phyloP scores from a whole-genome alignment of 2,329 filamentous ascomycete genomes.

The Monilinia fructicola region DNA sequence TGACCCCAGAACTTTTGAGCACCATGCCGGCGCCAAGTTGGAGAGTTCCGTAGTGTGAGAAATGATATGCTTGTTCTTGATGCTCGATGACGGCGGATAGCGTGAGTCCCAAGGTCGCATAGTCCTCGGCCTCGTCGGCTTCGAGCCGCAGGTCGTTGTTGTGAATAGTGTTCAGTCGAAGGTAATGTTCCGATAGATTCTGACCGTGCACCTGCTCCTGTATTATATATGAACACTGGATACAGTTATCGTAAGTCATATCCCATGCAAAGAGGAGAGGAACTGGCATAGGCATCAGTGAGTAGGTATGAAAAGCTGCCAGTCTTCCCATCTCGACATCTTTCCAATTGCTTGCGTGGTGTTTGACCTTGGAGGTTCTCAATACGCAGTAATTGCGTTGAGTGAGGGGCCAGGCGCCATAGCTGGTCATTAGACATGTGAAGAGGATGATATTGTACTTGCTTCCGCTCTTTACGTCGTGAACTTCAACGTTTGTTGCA shows the following conservation, averaged over 20 bases:
- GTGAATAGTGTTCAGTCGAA: neutral
- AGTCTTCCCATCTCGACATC: neutral
- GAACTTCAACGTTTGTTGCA: neutral
- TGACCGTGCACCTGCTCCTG: neutral
- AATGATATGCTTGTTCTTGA: neutral
- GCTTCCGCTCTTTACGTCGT: neutral
- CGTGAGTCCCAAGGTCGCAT: neutral
- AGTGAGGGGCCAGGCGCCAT: rapidly evolving
- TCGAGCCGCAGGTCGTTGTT: neutral
- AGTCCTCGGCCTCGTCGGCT: neutral
- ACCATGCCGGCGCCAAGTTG: neutral
- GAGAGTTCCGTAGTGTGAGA: neutral
- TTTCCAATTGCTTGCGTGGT: too few relatives aligned
- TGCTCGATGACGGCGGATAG: neutral
- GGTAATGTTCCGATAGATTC: neutral
- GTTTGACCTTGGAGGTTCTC: neutral
- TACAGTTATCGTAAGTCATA: neutral
- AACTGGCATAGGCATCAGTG: neutral
- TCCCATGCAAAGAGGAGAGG: neutral
- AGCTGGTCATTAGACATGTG: neutral
- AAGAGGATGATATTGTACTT: neutral
- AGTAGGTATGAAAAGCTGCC: neutral
- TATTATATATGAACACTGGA: neutral
- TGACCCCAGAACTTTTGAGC: neutral
- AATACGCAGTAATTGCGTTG: neutral